phyloP scores from a whole-genome alignment of 768 basidiomycete species.

The Rhodotorula paludigena region DNA sequence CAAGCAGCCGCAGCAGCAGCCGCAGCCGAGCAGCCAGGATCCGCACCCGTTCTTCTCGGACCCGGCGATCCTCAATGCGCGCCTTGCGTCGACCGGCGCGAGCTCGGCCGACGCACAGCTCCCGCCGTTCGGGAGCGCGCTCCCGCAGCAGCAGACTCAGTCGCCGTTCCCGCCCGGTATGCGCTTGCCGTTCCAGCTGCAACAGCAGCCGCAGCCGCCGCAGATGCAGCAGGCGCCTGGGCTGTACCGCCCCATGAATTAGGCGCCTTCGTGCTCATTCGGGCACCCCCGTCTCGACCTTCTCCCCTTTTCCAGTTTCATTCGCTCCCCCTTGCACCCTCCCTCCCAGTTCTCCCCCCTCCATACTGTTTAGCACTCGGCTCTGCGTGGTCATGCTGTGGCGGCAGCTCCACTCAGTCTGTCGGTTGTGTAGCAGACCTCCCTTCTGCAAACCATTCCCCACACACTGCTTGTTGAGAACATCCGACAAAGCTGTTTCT shows the following conservation, averaged over 20 bases:
- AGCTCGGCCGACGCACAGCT: not conserved
- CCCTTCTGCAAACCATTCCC: too few relatives aligned
- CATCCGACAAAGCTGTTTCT: too few relatives aligned
- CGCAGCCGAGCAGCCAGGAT: not conserved
- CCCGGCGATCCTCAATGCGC: constrained; percentile 36
- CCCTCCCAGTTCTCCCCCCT: not conserved
- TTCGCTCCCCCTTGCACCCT: not conserved
- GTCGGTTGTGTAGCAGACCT: too few relatives aligned
- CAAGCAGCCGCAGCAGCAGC: constrained; percentile 20
- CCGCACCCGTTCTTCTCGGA: constrained; percentile 37
- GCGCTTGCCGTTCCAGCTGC: constrained; percentile 15
- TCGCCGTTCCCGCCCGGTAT: constrained; percentile 24
- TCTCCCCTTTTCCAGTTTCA: not conserved
- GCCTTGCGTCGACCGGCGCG: constrained; percentile 10
- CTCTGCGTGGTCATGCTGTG: too few relatives aligned
- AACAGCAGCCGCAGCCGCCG: constrained; percentile 1
- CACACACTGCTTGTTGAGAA: too few relatives aligned
- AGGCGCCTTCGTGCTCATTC: too few relatives aligned
- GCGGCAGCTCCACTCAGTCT: too few relatives aligned
- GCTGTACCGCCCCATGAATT: too few relatives aligned
- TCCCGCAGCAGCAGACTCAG: constrained; percentile 6
- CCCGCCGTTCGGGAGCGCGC: not conserved
- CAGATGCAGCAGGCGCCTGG: constrained; percentile 10
- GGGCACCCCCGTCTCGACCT: too few relatives aligned
- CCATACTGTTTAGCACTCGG: too few relatives aligned